Evolutionary conservation across 2,329 filamentous ascomycete species (phyloP).

Genomic region (Anisogramma anomala): DNA sequence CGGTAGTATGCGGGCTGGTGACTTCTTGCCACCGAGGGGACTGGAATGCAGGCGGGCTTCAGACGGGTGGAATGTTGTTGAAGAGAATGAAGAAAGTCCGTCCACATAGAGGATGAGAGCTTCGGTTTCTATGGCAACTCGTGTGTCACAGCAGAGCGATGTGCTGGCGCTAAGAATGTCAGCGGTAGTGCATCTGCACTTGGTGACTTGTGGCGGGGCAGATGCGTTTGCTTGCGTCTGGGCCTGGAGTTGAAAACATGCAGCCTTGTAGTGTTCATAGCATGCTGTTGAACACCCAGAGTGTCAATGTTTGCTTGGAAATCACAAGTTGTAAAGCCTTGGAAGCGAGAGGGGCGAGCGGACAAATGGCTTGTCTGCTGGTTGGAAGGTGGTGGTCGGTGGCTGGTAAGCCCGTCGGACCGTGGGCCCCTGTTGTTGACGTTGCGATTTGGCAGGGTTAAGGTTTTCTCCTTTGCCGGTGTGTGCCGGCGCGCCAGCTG

Average conservation of each 20-base stretch:
- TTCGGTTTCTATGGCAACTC: background rate
- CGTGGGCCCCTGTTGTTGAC: background rate
- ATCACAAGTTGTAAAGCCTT: no score
- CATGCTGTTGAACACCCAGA: no score
- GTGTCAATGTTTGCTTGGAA: no score
- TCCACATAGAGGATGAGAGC: background rate
- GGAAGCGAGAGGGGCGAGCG: background rate
- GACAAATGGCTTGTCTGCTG: no score
- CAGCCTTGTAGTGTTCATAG: background rate
- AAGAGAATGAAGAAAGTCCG: background rate
- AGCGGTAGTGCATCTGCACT: background rate
- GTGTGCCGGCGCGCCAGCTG: no score
- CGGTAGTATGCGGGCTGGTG: background rate
- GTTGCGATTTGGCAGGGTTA: background rate
- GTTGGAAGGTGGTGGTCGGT: background rate
- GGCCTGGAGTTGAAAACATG: no score
- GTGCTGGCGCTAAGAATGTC: background rate
- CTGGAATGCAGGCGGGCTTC: background rate
- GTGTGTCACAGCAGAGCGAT: no score
- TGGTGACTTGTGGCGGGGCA: background rate
- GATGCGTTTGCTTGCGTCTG: background rate
- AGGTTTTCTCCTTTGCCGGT: background rate
- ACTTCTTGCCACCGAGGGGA: background rate
- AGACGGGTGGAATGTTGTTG: background rate
- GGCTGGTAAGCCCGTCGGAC: background rate